A percentile compares a stretch with the other conserved stretches of the same genome.
phyloP scores from a whole-genome alignment of 495 filamentous ascomycete genomes.

The Cudoniella acicularis region DNA sequence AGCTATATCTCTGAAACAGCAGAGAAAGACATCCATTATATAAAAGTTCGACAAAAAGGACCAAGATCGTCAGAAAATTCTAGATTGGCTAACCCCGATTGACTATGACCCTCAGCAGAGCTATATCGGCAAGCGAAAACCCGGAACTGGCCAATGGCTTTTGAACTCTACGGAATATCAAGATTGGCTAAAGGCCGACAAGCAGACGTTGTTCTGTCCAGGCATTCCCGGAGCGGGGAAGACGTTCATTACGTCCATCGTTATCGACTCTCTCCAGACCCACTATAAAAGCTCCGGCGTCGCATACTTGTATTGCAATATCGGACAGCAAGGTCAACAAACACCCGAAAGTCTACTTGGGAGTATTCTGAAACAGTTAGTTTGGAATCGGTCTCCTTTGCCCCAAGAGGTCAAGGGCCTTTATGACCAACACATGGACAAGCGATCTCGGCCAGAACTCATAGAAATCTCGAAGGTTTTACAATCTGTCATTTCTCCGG shows the following conservation, averaged over 20 bases:
- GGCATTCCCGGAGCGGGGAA: no score
- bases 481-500: slow-evolving; percentile 20
- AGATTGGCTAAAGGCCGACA: slow-evolving; percentile 28
- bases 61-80: no score
- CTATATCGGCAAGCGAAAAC: no score
- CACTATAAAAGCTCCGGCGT: slow-evolving; percentile 28
- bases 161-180: slow-evolving; percentile 33
- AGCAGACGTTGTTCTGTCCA: no score
- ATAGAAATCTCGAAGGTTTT: slow-evolving; percentile 31
- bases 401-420: slow-evolving; percentile 24
- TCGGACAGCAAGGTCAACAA: slow-evolving; percentile 31
- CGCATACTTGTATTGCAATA: no score
- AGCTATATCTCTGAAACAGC: no score
- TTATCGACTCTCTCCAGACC: slow-evolving; percentile 32
- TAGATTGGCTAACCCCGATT: slow-evolving; percentile 27
- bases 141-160: slow-evolving; percentile 40
- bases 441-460: slow-evolving; percentile 28
- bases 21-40: no score
- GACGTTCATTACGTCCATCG: slow-evolving; percentile 27
- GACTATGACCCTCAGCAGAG: slow-evolving; percentile 32
- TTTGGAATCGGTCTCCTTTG: slow-evolving; percentile 20
- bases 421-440: slow-evolving; percentile 21
- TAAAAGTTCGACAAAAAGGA: no score
- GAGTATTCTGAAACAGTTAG: slow-evolving; percentile 37
- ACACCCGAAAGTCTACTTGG: slow-evolving; percentile 27